These are phyloP conservation scores for Ustilago curta DNA, from an alignment of 1,284 basidiomycete species.

Conservation along the genomic window DNA sequence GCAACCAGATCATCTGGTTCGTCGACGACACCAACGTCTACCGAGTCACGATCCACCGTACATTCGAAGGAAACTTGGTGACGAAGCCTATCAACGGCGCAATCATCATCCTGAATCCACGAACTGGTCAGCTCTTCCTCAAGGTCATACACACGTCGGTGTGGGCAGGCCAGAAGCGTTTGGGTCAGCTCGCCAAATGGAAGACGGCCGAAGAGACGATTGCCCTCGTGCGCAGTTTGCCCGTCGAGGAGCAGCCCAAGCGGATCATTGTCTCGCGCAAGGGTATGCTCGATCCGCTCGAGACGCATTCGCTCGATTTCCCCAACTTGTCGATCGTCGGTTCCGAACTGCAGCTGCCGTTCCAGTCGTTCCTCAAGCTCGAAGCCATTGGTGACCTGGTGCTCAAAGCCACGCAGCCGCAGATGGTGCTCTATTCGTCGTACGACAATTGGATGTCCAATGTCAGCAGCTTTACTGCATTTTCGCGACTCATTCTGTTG, in stretches of 20 bases:
- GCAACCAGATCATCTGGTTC: constrained; percentile 99
- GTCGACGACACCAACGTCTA: constrained; percentile 99
- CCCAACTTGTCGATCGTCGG: constrained; percentile 99
- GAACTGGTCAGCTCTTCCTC: constrained; percentile 96
- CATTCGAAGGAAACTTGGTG: constrained; percentile 99
- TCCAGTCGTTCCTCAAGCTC: constrained; percentile 99
- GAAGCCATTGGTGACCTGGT: constrained; percentile 99
- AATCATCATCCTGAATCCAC: constrained; percentile 99
- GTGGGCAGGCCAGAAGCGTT: constrained; percentile 99
- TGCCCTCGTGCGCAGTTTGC: constrained; percentile 92
- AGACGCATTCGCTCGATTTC: constrained; percentile 97
- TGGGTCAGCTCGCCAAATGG: constrained; percentile 99
- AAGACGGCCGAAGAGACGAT: constrained; percentile 99
- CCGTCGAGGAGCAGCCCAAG: constrained; percentile 99
- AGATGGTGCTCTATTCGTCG: constrained; percentile 98
- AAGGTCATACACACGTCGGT: constrained; percentile 99
- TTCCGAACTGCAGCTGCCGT: constrained; percentile 95
- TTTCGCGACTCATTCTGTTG: constrained; percentile 94
- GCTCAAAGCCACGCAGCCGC: constrained; percentile 95
- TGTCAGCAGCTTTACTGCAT: constrained; percentile 98
- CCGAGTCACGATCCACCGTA: constrained; percentile 99
- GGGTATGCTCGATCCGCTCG: constrained; percentile 91
- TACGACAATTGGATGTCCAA: constrained; percentile 99
- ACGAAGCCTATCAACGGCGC: constrained; percentile 99
- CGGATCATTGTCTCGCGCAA: constrained; percentile 99